A percentile compares a stretch with the other conserved stretches of the same genome.
These are phyloP conservation scores for Gossypium aridum DNA, from an alignment of 441 rosid species.

Conservation along the genomic window DNA sequence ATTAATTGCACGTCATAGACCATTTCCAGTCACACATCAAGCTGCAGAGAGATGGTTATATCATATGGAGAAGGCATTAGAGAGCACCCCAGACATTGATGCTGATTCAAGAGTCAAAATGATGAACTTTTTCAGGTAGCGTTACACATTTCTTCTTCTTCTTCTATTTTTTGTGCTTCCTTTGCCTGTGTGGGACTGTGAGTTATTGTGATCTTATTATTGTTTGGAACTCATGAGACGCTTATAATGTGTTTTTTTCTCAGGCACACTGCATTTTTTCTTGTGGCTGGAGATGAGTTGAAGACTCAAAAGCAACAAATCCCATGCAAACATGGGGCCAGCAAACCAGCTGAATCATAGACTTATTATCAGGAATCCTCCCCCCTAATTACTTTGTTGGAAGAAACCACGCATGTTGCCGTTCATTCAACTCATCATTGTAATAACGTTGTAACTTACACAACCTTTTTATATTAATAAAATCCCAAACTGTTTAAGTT, in stretches of 20 bases:
- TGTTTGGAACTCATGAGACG: background rate
- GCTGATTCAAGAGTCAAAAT: constrained; percentile 63
- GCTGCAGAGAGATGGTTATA: constrained; percentile 94
- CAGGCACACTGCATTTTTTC: constrained; percentile 96
- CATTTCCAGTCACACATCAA: constrained; percentile 76
- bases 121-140: constrained; percentile 85
- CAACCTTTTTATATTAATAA: constrained; percentile 3
- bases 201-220: background rate
- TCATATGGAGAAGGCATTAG: constrained; percentile 81
- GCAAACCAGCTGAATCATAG: constrained; percentile 34
- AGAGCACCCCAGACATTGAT: constrained; percentile 57
- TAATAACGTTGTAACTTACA: background rate
- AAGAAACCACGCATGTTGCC: background rate
- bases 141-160: background rate
- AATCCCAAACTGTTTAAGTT: background rate
- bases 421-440: background rate
- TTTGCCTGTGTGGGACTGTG: background rate
- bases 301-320: constrained; percentile 46
- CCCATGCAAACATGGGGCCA: constrained; percentile 46
- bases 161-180: background rate
- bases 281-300: constrained; percentile 89
- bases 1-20: constrained; percentile 77
- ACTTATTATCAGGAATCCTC: constrained; percentile 5
- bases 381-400: background rate
- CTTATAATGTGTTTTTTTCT: constrained; percentile 3